These are phyloP conservation scores for Butyriboletus appendiculatus DNA, from an alignment of 1,284 basidiomycete species.

Conservation along the genomic window DNA sequence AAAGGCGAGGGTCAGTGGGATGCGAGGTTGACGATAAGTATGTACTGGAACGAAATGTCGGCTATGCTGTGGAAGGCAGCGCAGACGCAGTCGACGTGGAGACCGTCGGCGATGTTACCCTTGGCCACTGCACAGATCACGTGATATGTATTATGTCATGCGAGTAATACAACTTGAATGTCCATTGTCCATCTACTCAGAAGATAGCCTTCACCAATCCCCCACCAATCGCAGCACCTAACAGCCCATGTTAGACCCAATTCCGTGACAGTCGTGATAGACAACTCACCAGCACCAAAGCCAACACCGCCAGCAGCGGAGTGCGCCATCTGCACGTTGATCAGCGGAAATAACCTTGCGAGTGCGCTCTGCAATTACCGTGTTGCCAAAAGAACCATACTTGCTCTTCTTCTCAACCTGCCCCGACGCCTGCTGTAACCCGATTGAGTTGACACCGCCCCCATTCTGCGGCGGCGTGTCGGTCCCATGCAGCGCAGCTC, in stretches of 20 bases:
- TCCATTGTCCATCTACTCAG: conserved; percentile 18
- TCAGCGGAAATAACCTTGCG: conserved; percentile 21
- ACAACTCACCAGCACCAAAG: conserved; percentile 57
- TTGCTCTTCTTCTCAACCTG: conserved; percentile 57
- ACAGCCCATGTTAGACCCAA: not conserved
- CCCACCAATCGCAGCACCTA: conserved; percentile 54
- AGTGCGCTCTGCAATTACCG: conserved; percentile 36
- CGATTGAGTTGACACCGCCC: conserved; percentile 34
- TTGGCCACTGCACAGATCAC: conserved; percentile 9
- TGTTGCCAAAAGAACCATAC: conserved; percentile 57
- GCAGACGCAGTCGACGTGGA: conserved; percentile 20
- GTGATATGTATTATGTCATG: conserved; percentile 28
- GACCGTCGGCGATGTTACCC: not conserved
- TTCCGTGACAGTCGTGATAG: not conserved
- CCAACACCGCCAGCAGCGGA: conserved; percentile 72
- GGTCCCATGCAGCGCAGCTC: conserved; percentile 39
- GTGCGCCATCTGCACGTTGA: conserved; percentile 52
- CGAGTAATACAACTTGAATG: not conserved
- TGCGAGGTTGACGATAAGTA: not conserved
- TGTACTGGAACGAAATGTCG: not conserved
- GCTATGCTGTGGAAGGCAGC: conserved; percentile 15
- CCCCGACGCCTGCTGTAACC: conserved; percentile 39
- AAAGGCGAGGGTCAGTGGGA: not conserved
- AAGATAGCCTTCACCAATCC: conserved; percentile 44
- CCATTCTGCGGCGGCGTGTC: conserved; percentile 40